These are phyloP conservation scores for Lasiodiplodia citricola DNA, from an alignment of 2,329 filamentous ascomycete species.

Conservation along the genomic window DNA sequence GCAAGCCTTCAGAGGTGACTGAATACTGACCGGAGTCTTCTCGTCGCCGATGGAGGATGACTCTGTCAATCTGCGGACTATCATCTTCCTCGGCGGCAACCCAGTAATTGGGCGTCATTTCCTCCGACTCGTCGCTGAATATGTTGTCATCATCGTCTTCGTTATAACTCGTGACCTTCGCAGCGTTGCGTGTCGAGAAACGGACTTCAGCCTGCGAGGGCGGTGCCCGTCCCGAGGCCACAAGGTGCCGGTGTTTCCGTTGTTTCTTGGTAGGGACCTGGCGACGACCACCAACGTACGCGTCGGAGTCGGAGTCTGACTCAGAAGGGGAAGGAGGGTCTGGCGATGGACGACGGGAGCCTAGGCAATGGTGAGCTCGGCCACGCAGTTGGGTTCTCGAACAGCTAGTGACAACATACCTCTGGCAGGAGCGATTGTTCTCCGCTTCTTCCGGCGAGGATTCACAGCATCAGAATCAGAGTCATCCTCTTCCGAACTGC, in stretches of 20 bases:
- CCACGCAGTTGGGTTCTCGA: background rate
- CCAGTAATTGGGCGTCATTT: slow-evolving; percentile 72
- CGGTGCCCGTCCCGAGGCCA: slow-evolving; percentile 63
- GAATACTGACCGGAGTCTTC: slow-evolving; percentile 59
- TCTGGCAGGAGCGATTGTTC: slow-evolving; percentile 67
- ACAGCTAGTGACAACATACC: slow-evolving; percentile 63
- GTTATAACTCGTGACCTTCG: slow-evolving; percentile 73
- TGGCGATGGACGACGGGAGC: slow-evolving; percentile 56
- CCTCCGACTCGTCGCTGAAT: slow-evolving; percentile 63
- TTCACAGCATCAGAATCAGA: slow-evolving; percentile 77
- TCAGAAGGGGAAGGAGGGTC: slow-evolving; percentile 64
- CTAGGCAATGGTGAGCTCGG: slow-evolving; percentile 60
- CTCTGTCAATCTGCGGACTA: slow-evolving; percentile 84
- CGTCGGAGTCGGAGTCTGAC: slow-evolving; percentile 67
- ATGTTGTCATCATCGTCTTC: slow-evolving; percentile 67
- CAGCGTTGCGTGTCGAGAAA: slow-evolving; percentile 86
- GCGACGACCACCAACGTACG: slow-evolving; percentile 78
- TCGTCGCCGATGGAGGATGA: slow-evolving; percentile 83
- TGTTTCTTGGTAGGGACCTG: slow-evolving; percentile 74
- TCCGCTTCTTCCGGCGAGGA: slow-evolving; percentile 68
- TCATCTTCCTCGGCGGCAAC: slow-evolving; percentile 73
- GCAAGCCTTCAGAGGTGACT: background rate
- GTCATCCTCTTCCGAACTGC: slow-evolving; percentile 63
- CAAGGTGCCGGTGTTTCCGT: slow-evolving; percentile 70
- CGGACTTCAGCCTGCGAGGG: slow-evolving; percentile 79